Evolutionary conservation across 2,329 filamentous ascomycete species (phyloP), one percentile per base, ranked within the genome.

Genomic region (Fusarium sp.): DNA sequence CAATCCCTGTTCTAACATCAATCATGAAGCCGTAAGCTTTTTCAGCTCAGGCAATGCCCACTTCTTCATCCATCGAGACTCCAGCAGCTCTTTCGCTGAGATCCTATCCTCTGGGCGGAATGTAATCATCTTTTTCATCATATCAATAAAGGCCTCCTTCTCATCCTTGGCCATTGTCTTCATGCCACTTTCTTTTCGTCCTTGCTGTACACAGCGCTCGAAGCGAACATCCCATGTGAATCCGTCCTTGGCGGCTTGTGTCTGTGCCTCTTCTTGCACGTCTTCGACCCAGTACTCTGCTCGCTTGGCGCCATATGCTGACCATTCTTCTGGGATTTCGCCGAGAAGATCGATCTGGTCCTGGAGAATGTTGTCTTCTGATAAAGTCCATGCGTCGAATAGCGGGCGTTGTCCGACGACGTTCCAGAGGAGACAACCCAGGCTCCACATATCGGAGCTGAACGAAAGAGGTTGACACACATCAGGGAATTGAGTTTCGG

Each of bases 341-440:
- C 67, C 67, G 13, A 70, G 63, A 31, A 70, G 63, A 23, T 70
- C 67, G 4, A 49, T 57, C 4, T 70, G 67, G 20, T 70, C 67
- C 6, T 65, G 63, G 5, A 70, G 59, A 9, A 70, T 65, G 13
- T 70, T 57, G 5, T 70, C 67, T 52, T 70, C 67, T 5, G 67
- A 65, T 0, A 67, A 23, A 1, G 51, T 56, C 67, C 59, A 68
- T n/a, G 67, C 59, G n/a, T 71, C 69, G n/a, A 72, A 72, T 5
- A 71, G 42, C 11, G 69, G 63, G 15, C 57, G 43, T 18, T 72
- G 63, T 27, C 63, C 69, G 31, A 71, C 52, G 17, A 70, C 48
- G 4, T 55, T 70, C 69, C 69, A 71, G 10, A 71, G 61, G 11
- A 67, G 55, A 48, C 69, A 71, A 13, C 62, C 69, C n/a, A 71